Percentiles rank a stretch among this genome's conserved stretches.
Evolutionary conservation across 192 early-diverging fungal genomes (phyloP).

Genomic region (Linnemannia zychae): DNA sequence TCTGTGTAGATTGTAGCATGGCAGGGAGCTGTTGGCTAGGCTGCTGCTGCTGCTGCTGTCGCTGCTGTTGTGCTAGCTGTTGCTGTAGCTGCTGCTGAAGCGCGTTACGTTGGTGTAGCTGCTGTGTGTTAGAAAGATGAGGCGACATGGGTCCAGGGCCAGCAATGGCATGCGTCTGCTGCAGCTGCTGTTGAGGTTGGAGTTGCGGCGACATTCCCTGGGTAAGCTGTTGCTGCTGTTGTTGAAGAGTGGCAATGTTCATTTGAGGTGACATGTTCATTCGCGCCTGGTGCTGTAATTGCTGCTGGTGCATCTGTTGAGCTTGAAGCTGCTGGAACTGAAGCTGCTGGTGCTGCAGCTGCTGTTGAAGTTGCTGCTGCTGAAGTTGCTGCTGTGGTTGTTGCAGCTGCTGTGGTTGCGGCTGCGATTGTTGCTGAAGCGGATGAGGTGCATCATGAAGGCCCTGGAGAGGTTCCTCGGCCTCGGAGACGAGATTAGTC

Average conservation of each 20-base stretch:
- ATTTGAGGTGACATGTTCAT: conserved; percentile 1
- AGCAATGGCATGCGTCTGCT: no score
- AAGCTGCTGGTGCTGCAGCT: conserved; percentile 6
- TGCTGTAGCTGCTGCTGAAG: background rate
- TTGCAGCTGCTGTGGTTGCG: conserved; percentile 11
- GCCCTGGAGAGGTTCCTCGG: conserved; percentile 4
- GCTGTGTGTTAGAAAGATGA: no score
- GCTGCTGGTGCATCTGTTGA: conserved; percentile 16
- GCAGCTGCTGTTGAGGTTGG: no score
- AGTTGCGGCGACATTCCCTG: no score
- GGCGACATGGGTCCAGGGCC: no score
- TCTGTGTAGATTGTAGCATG: no score
- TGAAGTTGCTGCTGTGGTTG: conserved; percentile 8
- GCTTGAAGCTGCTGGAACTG: conserved; percentile 5
- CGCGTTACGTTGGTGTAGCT: background rate
- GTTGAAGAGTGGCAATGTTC: no score
- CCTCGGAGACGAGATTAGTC: conserved; percentile 7
- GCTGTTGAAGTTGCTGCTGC: background rate
- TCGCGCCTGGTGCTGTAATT: conserved; percentile 12
- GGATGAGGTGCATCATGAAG: conserved; percentile 5
- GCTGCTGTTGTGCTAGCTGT: background rate
- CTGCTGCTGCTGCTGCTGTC: background rate
- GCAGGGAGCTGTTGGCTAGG: no score
- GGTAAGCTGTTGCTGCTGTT: no score
- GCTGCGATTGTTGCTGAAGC: background rate